These are phyloP conservation scores for Thermomyces lanuginosus DNA, from an alignment of 2,329 filamentous ascomycete species.

Conservation along the genomic window DNA sequence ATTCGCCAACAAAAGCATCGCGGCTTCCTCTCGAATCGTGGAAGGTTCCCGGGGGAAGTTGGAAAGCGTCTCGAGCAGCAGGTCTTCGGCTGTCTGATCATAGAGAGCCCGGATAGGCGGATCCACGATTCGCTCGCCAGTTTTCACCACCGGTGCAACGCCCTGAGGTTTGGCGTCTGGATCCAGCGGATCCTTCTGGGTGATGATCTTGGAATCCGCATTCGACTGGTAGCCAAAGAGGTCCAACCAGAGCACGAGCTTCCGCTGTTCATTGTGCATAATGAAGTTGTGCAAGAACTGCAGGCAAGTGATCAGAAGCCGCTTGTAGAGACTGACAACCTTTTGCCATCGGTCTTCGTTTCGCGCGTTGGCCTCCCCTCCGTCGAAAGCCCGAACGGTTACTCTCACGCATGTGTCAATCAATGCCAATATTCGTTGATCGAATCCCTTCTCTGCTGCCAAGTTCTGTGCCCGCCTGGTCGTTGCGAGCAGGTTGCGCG, in stretches of 20 bases:
- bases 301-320: conserved; percentile 47
- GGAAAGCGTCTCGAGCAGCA: conserved; percentile 28
- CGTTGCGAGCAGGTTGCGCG: conserved; percentile 44
- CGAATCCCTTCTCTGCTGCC: conserved; percentile 43
- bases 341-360: conserved; percentile 51
- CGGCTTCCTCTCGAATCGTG: conserved; percentile 31
- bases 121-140: conserved; percentile 27
- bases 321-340: conserved; percentile 50
- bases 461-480: conserved; percentile 47
- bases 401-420: conserved; percentile 49
- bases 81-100: conserved; percentile 28
- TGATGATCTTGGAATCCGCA: conserved; percentile 29
- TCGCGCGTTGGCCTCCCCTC: conserved; percentile 43
- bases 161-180: conserved; percentile 20
- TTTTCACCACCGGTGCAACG: conserved; percentile 26
- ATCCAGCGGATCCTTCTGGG: conserved; percentile 27
- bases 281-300: conserved; percentile 52
- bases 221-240: conserved; percentile 43
- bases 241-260: conserved; percentile 49
- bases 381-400: conserved; percentile 47
- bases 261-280: conserved; percentile 48
- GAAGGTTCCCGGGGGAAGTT: conserved; percentile 28
- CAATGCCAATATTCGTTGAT: conserved; percentile 44
- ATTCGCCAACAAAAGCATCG: conserved; percentile 31
- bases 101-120: conserved; percentile 26